A percentile compares a stretch with the other conserved stretches of the same genome.
phyloP scores from a whole-genome alignment of 805 yeast species.

The Hanseniaspora guilliermondii region DNA sequence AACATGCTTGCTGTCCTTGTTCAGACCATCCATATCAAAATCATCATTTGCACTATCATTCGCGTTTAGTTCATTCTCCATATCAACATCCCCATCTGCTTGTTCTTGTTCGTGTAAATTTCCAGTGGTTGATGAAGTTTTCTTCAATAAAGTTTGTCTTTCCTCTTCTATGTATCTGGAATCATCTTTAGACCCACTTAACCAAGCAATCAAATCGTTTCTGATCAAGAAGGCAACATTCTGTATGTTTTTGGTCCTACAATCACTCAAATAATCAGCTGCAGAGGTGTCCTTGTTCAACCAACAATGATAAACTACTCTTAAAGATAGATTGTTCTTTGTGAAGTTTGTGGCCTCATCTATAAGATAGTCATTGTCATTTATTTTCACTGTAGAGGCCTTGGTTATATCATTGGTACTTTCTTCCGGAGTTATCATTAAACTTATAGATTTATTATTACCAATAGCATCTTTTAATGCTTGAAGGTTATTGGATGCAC shows the following conservation, averaged over 20 bases:
- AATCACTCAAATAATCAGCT: conserved; percentile 67
- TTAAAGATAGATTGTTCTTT: conserved; percentile 41
- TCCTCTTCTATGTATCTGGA: conserved; percentile 39
- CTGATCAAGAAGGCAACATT: conserved; percentile 75
- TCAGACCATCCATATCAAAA: neutral
- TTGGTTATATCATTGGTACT: conserved; percentile 28
- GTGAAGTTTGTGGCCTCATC: conserved; percentile 29
- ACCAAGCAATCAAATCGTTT: conserved; percentile 72
- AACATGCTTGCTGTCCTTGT: conserved; percentile 18
- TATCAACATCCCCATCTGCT: neutral
- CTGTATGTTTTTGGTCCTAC: conserved; percentile 49
- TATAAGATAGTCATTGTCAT: conserved; percentile 14
- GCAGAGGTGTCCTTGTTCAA: conserved; percentile 56
- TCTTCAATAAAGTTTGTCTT: conserved; percentile 12
- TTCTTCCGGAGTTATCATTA: conserved; percentile 19
- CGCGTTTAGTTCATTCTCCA: neutral
- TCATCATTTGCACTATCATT: neutral
- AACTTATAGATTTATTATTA: neutral
- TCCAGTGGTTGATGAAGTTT: conserved; percentile 22
- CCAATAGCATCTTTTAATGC: conserved; percentile 7
- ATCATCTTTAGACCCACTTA: conserved; percentile 52
- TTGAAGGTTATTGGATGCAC: neutral
- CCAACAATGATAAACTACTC: conserved; percentile 69
- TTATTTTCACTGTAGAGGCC: conserved; percentile 27
- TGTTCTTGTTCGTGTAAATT: conserved; percentile 23